A percentile compares a stretch with the other conserved stretches of the same genome.
Conservation (phyloP, 108 stramenopile species). For the Aurantiochytrium sp. region DNA sequence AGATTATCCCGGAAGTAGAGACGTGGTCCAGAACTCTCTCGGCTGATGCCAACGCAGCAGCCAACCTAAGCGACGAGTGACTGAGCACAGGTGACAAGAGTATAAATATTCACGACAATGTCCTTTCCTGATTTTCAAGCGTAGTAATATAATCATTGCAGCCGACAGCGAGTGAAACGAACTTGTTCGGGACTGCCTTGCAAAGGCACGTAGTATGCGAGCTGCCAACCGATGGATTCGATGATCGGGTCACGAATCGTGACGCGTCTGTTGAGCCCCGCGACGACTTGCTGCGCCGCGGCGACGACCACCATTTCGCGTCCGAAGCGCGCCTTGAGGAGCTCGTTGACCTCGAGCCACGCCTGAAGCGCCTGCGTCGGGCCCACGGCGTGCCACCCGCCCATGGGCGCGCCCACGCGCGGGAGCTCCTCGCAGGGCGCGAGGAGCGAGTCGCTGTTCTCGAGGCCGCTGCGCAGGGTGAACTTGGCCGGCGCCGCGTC, state of each 20-base stretch:
- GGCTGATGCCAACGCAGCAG: not conserved
- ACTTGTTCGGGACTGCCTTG: not conserved
- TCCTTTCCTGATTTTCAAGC: not conserved
- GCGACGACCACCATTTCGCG: not conserved
- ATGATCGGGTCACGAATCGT: not conserved
- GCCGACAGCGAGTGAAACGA: not conserved
- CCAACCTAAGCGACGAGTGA: not conserved
- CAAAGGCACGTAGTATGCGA: not conserved
- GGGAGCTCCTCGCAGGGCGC: too few relatives aligned
- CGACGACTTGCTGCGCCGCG: not conserved
- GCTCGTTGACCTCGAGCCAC: not conserved
- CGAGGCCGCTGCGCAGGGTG: too few relatives aligned
- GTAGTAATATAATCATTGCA: not conserved
- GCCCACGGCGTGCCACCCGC: not conserved
- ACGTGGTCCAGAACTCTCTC: not conserved
- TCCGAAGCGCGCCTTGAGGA: not conserved
- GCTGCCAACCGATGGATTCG: not conserved
- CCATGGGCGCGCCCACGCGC: not conserved
- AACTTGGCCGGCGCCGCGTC: too few relatives aligned
- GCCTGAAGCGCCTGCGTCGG: not conserved
- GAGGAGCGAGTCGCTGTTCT: too few relatives aligned
- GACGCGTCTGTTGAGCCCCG: not conserved
- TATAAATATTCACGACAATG: not conserved
- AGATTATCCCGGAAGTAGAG: not conserved
- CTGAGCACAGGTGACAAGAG: not conserved